Evolutionary conservation across 257 asterid genomes (phyloP).

Genomic region (Solanum chiquidenum): DNA sequence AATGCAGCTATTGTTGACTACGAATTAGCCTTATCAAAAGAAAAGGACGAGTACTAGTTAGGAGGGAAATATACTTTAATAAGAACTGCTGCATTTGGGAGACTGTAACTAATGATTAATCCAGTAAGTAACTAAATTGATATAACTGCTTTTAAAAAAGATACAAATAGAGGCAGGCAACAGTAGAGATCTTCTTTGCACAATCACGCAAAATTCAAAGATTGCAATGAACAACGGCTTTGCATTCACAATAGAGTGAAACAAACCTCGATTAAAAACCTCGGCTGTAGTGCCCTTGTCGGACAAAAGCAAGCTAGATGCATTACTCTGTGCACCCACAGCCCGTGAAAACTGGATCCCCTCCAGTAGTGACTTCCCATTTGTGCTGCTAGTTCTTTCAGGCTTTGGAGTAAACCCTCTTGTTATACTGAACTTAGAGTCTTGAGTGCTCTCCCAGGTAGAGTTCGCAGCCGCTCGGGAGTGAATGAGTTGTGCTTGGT

Average conservation of each 20-base stretch:
- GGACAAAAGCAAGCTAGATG: slow-evolving; percentile 29
- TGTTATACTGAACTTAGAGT: slow-evolving; percentile 59
- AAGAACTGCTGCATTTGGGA: background rate
- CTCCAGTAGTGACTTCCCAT: slow-evolving; percentile 28
- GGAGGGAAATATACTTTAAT: background rate
- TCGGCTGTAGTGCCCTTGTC: slow-evolving; percentile 37
- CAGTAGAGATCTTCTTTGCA: background rate
- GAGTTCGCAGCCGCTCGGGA: slow-evolving; percentile 25
- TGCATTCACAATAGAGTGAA: background rate
- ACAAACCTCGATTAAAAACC: slow-evolving; percentile 49
- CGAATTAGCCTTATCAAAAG: background rate
- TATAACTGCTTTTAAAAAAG: background rate
- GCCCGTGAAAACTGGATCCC: slow-evolving; percentile 35
- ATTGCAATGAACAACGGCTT: background rate
- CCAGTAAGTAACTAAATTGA: background rate
- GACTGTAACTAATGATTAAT: background rate
- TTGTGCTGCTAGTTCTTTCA: slow-evolving; percentile 23
- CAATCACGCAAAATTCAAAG: background rate
- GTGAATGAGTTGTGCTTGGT: slow-evolving; percentile 24
- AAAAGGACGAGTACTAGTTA: background rate
- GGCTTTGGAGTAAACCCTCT: slow-evolving; percentile 34
- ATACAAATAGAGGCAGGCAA: background rate
- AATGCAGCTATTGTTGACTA: background rate
- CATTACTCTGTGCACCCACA: slow-evolving; percentile 24
- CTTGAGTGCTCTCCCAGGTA: slow-evolving; percentile 32